Evolutionary conservation across 2,329 filamentous ascomycete genomes (phyloP).

Genomic region (Talaromyces sp.): DNA sequence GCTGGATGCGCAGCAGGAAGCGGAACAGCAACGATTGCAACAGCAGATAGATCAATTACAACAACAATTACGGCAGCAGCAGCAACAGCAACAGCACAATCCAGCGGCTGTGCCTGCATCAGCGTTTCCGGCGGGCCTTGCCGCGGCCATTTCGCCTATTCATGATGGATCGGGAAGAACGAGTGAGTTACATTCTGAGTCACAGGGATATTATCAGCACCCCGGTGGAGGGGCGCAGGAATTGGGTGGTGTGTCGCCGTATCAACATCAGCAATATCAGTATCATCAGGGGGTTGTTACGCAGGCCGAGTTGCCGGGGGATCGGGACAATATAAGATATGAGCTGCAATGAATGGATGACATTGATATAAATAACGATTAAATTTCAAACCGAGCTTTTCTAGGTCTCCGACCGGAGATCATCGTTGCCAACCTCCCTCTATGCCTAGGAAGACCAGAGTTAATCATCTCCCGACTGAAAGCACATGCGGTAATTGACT

Average conservation of each 20-base stretch:
- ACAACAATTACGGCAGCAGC: conserved; percentile 6
- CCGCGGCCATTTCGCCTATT: background rate
- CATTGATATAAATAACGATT: background rate
- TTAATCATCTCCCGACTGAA: too few relatives aligned
- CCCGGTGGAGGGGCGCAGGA: conserved; percentile 6
- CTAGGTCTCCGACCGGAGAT: too few relatives aligned
- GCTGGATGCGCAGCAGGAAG: conserved; percentile 8
- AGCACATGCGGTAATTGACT: background rate
- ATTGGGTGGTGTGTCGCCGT: background rate
- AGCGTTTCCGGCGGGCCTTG: background rate
- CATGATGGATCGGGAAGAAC: background rate
- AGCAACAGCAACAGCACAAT: conserved; percentile 8
- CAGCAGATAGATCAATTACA: conserved; percentile 1
- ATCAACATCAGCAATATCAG: conserved; percentile 5
- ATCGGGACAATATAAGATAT: background rate
- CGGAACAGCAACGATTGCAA: background rate
- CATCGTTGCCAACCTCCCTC: too few relatives aligned
- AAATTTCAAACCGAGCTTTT: background rate
- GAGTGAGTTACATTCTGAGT: conserved; percentile 7
- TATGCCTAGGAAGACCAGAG: too few relatives aligned
- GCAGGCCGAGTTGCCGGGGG: conserved; percentile 11
- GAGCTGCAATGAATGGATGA: conserved; percentile 7
- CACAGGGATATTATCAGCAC: conserved; percentile 10
- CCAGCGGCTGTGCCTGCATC: background rate
- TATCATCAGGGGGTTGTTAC: conserved; percentile 4